phyloP scores from a whole-genome alignment of 345 rosid species.

The Punica granatum region DNA sequence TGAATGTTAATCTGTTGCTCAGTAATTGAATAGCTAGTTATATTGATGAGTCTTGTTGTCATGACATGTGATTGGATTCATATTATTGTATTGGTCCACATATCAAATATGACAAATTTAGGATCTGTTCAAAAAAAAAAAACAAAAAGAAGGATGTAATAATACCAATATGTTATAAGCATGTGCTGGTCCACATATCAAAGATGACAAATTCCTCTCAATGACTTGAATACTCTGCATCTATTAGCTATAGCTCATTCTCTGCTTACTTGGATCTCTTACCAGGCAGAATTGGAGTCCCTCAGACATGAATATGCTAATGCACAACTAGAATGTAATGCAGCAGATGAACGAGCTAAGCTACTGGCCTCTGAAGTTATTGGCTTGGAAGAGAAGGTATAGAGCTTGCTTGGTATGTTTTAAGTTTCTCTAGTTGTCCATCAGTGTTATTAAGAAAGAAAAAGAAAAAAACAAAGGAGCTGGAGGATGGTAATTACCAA shows the following conservation, averaged over 20 bases:
- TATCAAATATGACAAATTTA: not conserved
- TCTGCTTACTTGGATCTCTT: conserved; percentile 10
- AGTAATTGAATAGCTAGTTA: not conserved
- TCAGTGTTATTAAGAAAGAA: not conserved
- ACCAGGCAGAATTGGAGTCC: conserved; percentile 85
- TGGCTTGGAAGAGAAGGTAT: conserved; percentile 97
- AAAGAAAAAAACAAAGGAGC: not conserved
- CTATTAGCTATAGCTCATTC: not conserved
- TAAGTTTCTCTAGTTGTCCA: not conserved
- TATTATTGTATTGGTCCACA: too few relatives aligned
- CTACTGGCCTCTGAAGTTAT: conserved; percentile 96
- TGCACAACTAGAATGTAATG: conserved; percentile 78
- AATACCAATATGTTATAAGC: too few relatives aligned
- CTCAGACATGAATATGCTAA: conserved; percentile 56
- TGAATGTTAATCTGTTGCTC: not conserved
- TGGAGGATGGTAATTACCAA: not conserved
- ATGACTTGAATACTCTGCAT: not conserved
- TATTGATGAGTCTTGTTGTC: not conserved
- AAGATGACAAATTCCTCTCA: too few relatives aligned
- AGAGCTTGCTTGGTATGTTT: conserved; percentile 4
- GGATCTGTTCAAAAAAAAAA: too few relatives aligned
- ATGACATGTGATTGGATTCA: not conserved
- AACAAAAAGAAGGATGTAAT: too few relatives aligned
- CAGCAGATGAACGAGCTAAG: conserved; percentile 89
- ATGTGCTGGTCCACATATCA: too few relatives aligned